Evolutionary conservation across 2,329 filamentous ascomycete genomes (phyloP).

Genomic region (Cladosporium oxysporum): DNA sequence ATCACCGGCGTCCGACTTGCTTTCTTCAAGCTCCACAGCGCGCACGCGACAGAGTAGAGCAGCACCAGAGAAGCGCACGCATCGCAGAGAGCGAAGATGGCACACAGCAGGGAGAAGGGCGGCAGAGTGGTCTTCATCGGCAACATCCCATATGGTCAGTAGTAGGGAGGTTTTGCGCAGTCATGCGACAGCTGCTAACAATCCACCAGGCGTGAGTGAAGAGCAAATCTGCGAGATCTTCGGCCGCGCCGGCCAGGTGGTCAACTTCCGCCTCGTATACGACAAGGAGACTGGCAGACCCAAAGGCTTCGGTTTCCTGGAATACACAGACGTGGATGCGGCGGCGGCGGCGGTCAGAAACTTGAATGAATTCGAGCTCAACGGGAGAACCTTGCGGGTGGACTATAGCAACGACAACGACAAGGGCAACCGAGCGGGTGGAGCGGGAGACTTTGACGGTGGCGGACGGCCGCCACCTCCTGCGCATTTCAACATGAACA

Average conservation of each 20-base stretch:
- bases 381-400: constrained; percentile 89
- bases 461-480: constrained; percentile 41
- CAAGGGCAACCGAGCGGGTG: constrained; percentile 31
- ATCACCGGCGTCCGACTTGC: neutral
- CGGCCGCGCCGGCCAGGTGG: constrained; percentile 82
- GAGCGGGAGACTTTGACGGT: constrained; percentile 21
- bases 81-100: neutral
- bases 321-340: constrained; percentile 89
- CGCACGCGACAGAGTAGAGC: neutral
- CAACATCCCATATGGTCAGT: constrained; percentile 77
- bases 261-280: constrained; percentile 91
- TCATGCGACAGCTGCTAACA: constrained; percentile 20
- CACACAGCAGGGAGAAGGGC: constrained; percentile 61
- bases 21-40: neutral
- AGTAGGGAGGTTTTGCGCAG: neutral
- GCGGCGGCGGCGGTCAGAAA: constrained; percentile 94
- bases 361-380: constrained; percentile 91
- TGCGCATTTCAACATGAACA: constrained; percentile 47
- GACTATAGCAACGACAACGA: constrained; percentile 95
- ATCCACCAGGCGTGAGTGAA: constrained; percentile 76
- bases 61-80: neutral
- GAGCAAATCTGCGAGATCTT: constrained; percentile 96
- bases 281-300: constrained; percentile 92
- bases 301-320: constrained; percentile 95
- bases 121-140: constrained; percentile 82